phyloP scores from a whole-genome alignment of 225 moss, liverwort and hornwort genomes.

The Physcomitrium patens region DNA sequence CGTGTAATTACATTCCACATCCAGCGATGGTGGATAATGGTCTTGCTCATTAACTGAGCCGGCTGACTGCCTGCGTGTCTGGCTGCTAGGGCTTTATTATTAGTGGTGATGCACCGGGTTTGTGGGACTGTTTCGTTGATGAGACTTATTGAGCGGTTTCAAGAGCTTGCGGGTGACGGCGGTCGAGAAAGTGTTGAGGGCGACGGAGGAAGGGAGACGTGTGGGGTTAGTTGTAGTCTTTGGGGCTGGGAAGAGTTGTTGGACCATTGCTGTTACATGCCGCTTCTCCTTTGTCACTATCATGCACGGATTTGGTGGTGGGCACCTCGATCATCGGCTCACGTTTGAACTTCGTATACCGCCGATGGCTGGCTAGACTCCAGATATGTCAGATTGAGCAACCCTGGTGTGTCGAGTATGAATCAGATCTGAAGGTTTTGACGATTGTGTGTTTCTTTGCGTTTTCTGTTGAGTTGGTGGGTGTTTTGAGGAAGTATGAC shows the following conservation, averaged over 20 bases:
- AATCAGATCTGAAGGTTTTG: conserved; percentile 2
- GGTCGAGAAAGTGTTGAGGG: background rate
- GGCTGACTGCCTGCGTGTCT: no score
- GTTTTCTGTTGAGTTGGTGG: background rate
- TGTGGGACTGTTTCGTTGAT: no score
- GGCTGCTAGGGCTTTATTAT: no score
- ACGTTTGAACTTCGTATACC: background rate
- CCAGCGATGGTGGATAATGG: no score
- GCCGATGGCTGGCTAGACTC: background rate
- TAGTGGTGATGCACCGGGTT: no score
- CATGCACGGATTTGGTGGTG: background rate
- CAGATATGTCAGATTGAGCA: conserved; percentile 4
- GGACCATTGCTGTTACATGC: background rate
- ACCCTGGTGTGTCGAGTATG: background rate
- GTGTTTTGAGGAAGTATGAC: no score
- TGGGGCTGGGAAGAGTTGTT: background rate
- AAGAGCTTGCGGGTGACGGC: background rate
- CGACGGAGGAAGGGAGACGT: background rate
- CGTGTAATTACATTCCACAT: no score
- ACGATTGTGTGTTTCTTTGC: background rate
- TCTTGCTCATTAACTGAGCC: no score
- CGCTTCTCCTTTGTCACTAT: background rate
- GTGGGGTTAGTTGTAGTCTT: background rate
- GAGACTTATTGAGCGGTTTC: no score
- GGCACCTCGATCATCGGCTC: background rate